Percentiles rank a stretch among this genome's conserved stretches.
Evolutionary conservation across 2,329 filamentous ascomycete genomes (phyloP).

Genomic region (Tolypocladium endophyticum): DNA sequence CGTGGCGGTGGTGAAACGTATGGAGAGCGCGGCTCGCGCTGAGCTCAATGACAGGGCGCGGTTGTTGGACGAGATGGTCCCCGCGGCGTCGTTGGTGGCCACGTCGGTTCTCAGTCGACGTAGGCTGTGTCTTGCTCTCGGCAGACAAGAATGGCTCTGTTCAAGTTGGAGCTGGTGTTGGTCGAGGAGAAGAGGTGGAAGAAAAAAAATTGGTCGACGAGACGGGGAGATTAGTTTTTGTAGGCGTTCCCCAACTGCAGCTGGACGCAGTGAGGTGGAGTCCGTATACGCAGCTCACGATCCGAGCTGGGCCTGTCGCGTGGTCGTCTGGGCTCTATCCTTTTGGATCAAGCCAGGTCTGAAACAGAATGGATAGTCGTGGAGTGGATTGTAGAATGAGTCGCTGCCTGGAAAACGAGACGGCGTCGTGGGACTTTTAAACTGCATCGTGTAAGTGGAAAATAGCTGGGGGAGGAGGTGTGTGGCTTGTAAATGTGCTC

Average conservation of each 20-base stretch:
- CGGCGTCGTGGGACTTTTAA: background rate
- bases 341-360: background rate
- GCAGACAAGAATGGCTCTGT: background rate
- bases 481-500: background rate
- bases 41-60: background rate
- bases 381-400: background rate
- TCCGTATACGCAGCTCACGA: background rate
- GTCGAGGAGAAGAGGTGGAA: background rate
- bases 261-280: background rate
- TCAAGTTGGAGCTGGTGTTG: background rate
- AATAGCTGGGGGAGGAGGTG: background rate
- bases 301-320: background rate
- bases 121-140: background rate
- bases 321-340: background rate
- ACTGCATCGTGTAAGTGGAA: background rate
- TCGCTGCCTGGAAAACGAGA: conserved; percentile 1
- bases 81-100: background rate
- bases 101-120: background rate
- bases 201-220: background rate
- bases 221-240: background rate
- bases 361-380: background rate
- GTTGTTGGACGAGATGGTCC: background rate
- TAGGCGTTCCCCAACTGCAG: background rate
- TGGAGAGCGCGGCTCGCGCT: background rate
- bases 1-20: conserved; percentile 16